Evolutionary conservation across 257 asterid genomes (phyloP), one percentile per base, ranked within the genome.

Genomic region (Penstemon newberryi): DNA sequence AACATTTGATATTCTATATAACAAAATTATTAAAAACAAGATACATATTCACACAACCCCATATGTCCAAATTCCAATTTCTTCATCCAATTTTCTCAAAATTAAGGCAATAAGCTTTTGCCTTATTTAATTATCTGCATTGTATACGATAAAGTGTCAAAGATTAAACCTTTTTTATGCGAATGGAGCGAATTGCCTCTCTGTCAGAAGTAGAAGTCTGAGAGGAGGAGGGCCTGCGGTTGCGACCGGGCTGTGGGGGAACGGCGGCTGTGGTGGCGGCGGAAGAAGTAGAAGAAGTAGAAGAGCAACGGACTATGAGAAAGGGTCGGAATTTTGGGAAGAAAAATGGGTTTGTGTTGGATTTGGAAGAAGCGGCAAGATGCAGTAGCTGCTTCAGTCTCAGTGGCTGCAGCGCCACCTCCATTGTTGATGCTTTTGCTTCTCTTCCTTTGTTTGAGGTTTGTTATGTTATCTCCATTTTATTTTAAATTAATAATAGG

Each of bases 131-230:
- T 61, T 12, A 45, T 37, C 44, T 11, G 38, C 50, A 50, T 52
- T 53, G 55, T 37, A 41, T 12, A 10, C 56, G 47, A 42, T 5
- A 55, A 56, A 18, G 12, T 40, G 6, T 5, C 15, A 75, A 62
- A 41, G 8, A 51, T 13, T 67, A 15, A 4, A 82, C 98, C 96
- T 92, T 92, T 69, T 86, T 82, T 5, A 92, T 84, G 40, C 97
- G 96, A 42, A 90, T 90, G 47, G 90, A 82, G 50, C 97, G 96
- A 81, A 92, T 70, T 9, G 97, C 89, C 63, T 92, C 98, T 78
- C 86, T 85, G 67, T 92, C 97, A 5, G 97, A 92, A 8, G 96
- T 86, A 47, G 84, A 81, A 66, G 81, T 71, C 40, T 86, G 63
- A 60, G 93, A 57, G 0, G 88, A 53, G 11, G 91, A 40, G 5